phyloP scores from a whole-genome alignment of 2,329 filamentous ascomycete species.

The Cryphonectria radicalis region DNA sequence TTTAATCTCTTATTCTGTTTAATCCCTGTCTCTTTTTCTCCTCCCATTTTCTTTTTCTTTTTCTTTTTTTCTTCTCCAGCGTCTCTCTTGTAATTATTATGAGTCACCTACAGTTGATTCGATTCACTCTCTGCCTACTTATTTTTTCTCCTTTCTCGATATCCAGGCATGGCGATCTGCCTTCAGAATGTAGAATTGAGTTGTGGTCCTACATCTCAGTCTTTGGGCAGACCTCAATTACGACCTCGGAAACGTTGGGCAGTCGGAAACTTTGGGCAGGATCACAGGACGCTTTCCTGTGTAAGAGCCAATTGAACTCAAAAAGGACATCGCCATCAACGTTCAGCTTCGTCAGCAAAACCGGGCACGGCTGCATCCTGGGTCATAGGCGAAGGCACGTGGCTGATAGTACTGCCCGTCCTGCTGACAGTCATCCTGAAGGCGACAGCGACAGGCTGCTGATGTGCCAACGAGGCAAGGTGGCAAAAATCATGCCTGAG shows the following conservation, averaged over 20 bases:
- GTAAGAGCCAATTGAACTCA: background rate
- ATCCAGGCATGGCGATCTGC: too few relatives aligned
- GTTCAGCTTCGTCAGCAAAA: background rate
- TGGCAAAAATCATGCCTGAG: too few relatives aligned
- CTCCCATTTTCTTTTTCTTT: background rate
- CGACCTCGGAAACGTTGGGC: background rate
- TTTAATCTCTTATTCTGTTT: too few relatives aligned
- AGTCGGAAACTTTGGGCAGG: background rate
- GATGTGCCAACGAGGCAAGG: too few relatives aligned
- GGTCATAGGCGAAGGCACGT: background rate
- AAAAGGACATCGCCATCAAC: background rate
- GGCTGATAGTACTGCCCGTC: background rate
- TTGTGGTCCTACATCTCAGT: background rate
- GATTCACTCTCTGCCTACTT: too few relatives aligned
- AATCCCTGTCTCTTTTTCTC: too few relatives aligned
- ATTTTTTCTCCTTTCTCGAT: too few relatives aligned
- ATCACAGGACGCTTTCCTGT: background rate
- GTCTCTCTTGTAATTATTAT: too few relatives aligned
- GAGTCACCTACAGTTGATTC: too few relatives aligned
- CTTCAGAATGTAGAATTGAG: too few relatives aligned
- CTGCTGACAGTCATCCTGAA: background rate
- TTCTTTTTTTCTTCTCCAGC: background rate
- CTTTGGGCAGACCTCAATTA: background rate
- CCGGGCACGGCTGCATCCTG: background rate
- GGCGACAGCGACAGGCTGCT: too few relatives aligned